A percentile compares a stretch with the other conserved stretches of the same genome.
Evolutionary conservation across 2,329 filamentous ascomycete species (phyloP).

Genomic region (Tolypocladium inflatum): DNA sequence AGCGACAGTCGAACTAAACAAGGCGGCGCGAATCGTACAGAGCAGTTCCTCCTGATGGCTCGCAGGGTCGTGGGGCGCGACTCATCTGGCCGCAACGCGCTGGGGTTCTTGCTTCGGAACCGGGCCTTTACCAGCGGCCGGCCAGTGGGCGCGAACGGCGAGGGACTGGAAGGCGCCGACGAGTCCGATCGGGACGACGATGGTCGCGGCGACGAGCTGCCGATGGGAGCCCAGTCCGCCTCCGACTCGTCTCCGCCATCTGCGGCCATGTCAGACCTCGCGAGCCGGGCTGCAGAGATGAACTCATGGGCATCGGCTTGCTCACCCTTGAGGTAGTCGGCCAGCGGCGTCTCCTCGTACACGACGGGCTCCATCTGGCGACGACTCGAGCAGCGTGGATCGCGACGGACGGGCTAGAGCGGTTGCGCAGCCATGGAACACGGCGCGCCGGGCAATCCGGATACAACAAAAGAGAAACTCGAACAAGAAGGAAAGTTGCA

Average conservation of each 20-base stretch:
- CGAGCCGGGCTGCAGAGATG: not conserved
- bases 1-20: not conserved
- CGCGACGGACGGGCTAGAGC: conserved; percentile 16
- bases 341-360: conserved; percentile 78
- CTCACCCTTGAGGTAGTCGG: conserved; percentile 79
- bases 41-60: conserved; percentile 39
- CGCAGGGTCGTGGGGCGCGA: conserved; percentile 27
- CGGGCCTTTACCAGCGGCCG: conserved; percentile 43
- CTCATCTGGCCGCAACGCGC: conserved; percentile 32
- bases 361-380: conserved; percentile 70
- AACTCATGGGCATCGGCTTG: not conserved
- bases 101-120: conserved; percentile 39
- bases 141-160: conserved; percentile 46
- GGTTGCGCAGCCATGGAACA: conserved; percentile 13
- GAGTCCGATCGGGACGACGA: conserved; percentile 20
- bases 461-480: not conserved
- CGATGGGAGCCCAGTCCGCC: conserved; percentile 34
- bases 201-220: conserved; percentile 22
- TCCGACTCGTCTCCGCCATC: conserved; percentile 40
- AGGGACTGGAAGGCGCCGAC: conserved; percentile 38
- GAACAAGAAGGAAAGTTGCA: not conserved
- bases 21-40: conserved; percentile 27
- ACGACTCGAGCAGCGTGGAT: conserved; percentile 13
- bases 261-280: conserved; percentile 8
- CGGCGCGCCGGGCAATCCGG: not conserved